phyloP scores from a whole-genome alignment of 2,329 filamentous ascomycete genomes.

The Ophiostoma fasciatum region DNA sequence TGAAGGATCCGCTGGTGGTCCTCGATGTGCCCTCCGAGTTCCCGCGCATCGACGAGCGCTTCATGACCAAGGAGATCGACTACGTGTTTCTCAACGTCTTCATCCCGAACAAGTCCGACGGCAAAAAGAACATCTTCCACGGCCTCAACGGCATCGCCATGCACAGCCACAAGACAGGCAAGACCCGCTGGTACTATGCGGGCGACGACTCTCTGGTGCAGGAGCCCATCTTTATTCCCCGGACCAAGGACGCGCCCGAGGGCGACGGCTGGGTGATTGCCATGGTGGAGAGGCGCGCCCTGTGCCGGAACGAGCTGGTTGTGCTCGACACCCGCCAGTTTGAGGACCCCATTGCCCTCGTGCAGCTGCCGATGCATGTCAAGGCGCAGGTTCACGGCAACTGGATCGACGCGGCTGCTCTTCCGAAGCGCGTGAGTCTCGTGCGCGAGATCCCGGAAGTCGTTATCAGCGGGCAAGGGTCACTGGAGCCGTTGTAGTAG shows the following conservation, averaged over 20 bases:
- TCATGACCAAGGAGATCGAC: constrained; percentile 8
- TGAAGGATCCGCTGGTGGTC: constrained; percentile 17
- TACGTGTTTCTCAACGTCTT: constrained; percentile 17
- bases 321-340: constrained; percentile 14
- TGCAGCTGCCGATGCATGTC: constrained; percentile 11
- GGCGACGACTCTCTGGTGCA: constrained; percentile 22
- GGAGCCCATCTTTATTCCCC: constrained; percentile 29
- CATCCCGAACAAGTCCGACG: constrained; percentile 16
- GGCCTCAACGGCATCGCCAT: constrained; percentile 23
- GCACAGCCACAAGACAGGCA: constrained; percentile 15
- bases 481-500: no score
- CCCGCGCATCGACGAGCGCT: constrained; percentile 28
- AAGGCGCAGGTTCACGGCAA: constrained; percentile 14
- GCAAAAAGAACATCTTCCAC: constrained; percentile 16
- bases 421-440: no score
- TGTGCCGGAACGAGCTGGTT: constrained; percentile 13
- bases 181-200: constrained; percentile 19
- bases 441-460: no score
- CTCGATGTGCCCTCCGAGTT: constrained; percentile 17
- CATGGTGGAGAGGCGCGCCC: constrained; percentile 15
- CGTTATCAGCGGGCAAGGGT: no score
- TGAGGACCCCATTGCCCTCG: constrained; percentile 8
- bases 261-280: constrained; percentile 28
- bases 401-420: constrained; percentile 15
- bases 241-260: constrained; percentile 18